Evolutionary conservation across 352 stramenopile genomes (phyloP), one percentile per base, ranked within the genome.

Genomic region (Peronospora farinosa): DNA sequence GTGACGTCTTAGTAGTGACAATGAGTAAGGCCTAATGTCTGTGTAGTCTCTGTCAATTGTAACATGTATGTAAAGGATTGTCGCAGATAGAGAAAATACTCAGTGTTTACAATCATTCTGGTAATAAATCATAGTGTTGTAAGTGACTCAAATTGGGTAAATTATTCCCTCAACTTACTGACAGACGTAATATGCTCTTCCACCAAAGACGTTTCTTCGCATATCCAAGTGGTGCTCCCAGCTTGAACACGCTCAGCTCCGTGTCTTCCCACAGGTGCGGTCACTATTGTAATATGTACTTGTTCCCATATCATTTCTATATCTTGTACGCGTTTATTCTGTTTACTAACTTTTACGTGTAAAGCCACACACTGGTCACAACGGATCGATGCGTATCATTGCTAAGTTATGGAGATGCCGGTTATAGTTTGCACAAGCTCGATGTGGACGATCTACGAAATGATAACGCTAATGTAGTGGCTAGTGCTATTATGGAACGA

Each of bases 121-220:
- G 7, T 32, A 32, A 32, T 32, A 32, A n/a, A n/a, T n/a, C n/a
- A 5, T 27, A 27, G 3, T 7, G 5, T 27, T 7, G 23, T 21
- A 31, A 31, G 4, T 31, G 8, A 31, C 27, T 7, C 27, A 31
- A 12, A 4, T 11, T 32, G 8, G 7, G 7, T 12, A 32, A 9
- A 27, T 27, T 7, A 4, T 5, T 27, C 23, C 23, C 23, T 27
- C 23, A 5, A 15, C 31, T 5, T 5, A 7, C 7, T 37, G 9
- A 15, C 13, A 1, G 5, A 37, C 12, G 12, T 37, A 37, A 39
- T 5, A 65, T 69, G 63, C 51, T 37, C 46, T 75, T 74, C 65
- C 60, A 73, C 47, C 75, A 89, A 59, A 62, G 54, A 51, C 70
- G 77, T 47, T 88, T 88, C 78, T 74, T 90, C 47, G 67, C 70